These are phyloP conservation scores for Marchantia polymorpha DNA, from an alignment of 225 moss, liverwort and hornwort species.

Conservation along the genomic window DNA sequence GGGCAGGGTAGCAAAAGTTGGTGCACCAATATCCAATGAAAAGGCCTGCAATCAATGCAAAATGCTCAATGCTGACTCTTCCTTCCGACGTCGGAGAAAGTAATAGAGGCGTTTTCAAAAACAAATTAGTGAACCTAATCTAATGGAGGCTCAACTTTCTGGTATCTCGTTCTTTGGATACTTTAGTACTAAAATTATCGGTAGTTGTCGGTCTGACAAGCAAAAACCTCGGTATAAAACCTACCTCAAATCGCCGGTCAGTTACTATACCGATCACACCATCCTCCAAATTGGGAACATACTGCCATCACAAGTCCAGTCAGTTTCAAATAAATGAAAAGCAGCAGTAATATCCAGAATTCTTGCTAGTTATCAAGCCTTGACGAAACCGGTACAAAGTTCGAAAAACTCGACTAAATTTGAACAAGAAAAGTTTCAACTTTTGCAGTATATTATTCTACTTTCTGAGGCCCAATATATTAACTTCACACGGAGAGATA, in stretches of 20 bases:
- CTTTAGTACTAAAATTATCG: background rate
- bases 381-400: too few species aligned
- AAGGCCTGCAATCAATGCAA: constrained; percentile 51
- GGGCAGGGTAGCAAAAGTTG: constrained; percentile 67
- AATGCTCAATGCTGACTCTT: too few species aligned
- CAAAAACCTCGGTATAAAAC: background rate
- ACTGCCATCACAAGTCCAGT: constrained; percentile 42
- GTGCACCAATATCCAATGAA: constrained; percentile 70
- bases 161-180: background rate
- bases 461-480: too few species aligned
- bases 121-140: background rate
- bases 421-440: too few species aligned
- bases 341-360: too few species aligned
- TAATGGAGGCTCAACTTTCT: too few species aligned
- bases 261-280: constrained; percentile 71
- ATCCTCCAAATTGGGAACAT: constrained; percentile 78
- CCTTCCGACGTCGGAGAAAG: background rate
- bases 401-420: too few species aligned
- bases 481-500: too few species aligned
- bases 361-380: too few species aligned
- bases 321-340: too few species aligned
- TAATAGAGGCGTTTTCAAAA: background rate
- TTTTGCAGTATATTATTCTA: too few species aligned
- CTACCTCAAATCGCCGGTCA: constrained; percentile 81
- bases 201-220: too few species aligned